Conservation (phyloP, 2,329 filamentous ascomycete species). For the Lasiodiplodia hormozganensis region DNA sequence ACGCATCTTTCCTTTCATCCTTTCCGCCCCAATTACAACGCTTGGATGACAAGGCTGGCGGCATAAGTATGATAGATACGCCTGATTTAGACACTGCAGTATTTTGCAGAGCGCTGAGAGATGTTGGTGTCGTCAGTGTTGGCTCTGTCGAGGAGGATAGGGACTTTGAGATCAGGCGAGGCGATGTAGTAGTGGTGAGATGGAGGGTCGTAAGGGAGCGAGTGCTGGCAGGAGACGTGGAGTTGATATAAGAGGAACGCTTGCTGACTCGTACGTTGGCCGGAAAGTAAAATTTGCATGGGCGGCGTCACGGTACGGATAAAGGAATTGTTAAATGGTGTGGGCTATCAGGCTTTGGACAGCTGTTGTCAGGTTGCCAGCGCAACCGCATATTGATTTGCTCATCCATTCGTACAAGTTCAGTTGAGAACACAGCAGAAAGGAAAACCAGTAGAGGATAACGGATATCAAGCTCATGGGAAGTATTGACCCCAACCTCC, state of each 20-base stretch:
- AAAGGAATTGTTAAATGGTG: neutral
- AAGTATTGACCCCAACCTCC: neutral
- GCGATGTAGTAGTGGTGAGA: slow-evolving; percentile 64
- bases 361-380: neutral
- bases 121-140: slow-evolving; percentile 62
- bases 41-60: slow-evolving; percentile 88
- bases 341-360: neutral
- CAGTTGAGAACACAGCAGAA: neutral
- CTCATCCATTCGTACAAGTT: neutral
- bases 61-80: slow-evolving; percentile 88
- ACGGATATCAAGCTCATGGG: neutral
- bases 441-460: neutral
- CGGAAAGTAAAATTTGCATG: neutral
- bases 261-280: neutral
- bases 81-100: slow-evolving; percentile 85
- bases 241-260: slow-evolving; percentile 53
- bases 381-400: neutral
- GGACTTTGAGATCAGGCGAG: slow-evolving; percentile 53
- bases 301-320: slow-evolving; percentile 2
- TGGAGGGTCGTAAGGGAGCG: slow-evolving; percentile 68
- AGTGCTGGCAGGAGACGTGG: slow-evolving; percentile 77
- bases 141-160: slow-evolving; percentile 64
- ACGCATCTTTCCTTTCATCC: slow-evolving; percentile 79
- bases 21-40: slow-evolving; percentile 83
- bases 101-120: slow-evolving; percentile 76